Conservation (phyloP, 768 basidiomycete genomes). For the Agrocybe praecox region DNA sequence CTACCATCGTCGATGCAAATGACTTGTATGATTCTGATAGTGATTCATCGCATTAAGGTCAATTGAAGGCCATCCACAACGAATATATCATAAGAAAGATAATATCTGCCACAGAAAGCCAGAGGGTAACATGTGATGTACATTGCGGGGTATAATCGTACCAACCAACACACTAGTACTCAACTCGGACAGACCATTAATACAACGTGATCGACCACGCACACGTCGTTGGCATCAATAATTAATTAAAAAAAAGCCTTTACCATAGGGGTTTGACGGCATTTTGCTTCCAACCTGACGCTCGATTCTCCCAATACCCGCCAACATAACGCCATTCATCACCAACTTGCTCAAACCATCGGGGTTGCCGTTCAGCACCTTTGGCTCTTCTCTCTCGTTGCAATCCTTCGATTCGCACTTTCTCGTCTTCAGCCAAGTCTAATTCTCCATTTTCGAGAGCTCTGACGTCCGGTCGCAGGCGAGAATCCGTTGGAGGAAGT, state of each 20-base stretch:
- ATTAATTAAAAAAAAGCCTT: background rate
- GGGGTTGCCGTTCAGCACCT: constrained; percentile 61
- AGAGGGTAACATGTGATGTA: background rate
- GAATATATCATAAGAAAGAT: background rate
- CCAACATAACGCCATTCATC: constrained; percentile 80
- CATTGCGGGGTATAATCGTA: background rate
- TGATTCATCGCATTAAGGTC: no score
- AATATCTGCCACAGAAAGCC: background rate
- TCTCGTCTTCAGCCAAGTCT: constrained; percentile 72
- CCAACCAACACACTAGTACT: background rate
- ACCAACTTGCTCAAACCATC: constrained; percentile 74
- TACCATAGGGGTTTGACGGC: constrained; percentile 63
- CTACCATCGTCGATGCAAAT: no score
- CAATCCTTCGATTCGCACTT: constrained; percentile 70
- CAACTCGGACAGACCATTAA: no score
- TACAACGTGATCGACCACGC: no score
- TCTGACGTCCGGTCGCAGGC: constrained; percentile 79
- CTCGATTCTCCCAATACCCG: constrained; percentile 83
- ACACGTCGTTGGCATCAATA: background rate
- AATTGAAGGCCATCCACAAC: background rate
- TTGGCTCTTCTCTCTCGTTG: constrained; percentile 72
- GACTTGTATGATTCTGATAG: no score
- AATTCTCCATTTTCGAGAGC: constrained; percentile 80
- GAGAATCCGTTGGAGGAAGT: constrained; percentile 81
- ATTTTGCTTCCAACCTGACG: constrained; percentile 60